Conservation (phyloP, 768 basidiomycete genomes). For the Lentinula raphanica region DNA sequence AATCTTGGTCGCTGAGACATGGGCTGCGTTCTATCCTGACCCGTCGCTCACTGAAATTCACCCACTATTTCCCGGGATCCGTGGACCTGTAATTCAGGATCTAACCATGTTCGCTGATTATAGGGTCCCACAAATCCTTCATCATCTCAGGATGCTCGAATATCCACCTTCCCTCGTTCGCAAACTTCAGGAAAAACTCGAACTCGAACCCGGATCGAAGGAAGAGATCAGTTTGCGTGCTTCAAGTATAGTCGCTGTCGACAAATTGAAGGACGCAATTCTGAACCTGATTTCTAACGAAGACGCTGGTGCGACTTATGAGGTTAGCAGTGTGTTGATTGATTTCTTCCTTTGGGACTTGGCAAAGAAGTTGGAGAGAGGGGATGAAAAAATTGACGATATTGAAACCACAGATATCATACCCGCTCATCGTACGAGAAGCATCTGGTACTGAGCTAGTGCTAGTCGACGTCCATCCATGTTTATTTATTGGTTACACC, state of each 20-base stretch:
- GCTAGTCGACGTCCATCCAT: too few relatives aligned
- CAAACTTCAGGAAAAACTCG: conserved; percentile 38
- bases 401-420: conserved; percentile 51
- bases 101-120: conserved; percentile 96
- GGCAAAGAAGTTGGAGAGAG: conserved; percentile 67
- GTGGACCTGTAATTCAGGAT: conserved; percentile 56
- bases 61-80: conserved; percentile 63
- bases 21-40: conserved; percentile 84
- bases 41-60: conserved; percentile 38
- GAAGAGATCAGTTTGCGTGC: conserved; percentile 80
- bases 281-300: conserved; percentile 23
- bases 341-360: conserved; percentile 93
- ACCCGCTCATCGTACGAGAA: conserved; percentile 75
- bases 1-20: conserved; percentile 85
- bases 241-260: conserved; percentile 76
- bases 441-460: conserved; percentile 76
- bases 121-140: conserved; percentile 84
- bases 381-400: conserved; percentile 54
- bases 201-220: conserved; percentile 48
- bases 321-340: conserved; percentile 71
- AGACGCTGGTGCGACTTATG: neutral
- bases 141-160: conserved; percentile 70
- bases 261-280: conserved; percentile 63
- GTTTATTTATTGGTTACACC: too few relatives aligned
- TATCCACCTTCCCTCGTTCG: conserved; percentile 62